phyloP scores from a whole-genome alignment of 2,329 filamentous ascomycete genomes.

The Capronia coronata region DNA sequence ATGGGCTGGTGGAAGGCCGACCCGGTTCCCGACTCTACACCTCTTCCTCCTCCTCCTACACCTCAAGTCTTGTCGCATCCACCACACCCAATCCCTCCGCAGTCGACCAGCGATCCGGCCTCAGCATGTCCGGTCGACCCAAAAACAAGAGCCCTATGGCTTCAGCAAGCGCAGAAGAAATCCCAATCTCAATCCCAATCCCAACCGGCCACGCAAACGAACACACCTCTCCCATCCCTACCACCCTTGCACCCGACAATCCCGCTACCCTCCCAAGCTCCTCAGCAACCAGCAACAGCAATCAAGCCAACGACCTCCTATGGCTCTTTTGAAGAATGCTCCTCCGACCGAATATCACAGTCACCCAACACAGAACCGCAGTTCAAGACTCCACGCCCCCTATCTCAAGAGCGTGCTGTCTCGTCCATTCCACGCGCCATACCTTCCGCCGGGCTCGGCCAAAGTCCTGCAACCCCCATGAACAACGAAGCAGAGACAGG shows the following conservation, averaged over 20 bases:
- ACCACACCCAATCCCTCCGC: conserved; percentile 12
- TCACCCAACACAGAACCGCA: conserved; percentile 17
- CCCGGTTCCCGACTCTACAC: conserved; percentile 15
- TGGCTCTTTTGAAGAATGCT: conserved; percentile 23
- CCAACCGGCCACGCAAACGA: conserved; percentile 25
- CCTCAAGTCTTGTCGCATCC: neutral
- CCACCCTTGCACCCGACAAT: conserved; percentile 21
- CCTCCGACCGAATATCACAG: conserved; percentile 29
- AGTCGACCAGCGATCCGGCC: conserved; percentile 21
- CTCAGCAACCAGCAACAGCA: neutral
- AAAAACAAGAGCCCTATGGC: conserved; percentile 80
- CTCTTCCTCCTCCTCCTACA: neutral
- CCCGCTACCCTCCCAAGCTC: conserved; percentile 1
- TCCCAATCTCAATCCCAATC: conserved; percentile 40
- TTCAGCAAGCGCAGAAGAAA: conserved; percentile 54
- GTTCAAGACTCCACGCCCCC: conserved; percentile 36
- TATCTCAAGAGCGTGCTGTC: conserved; percentile 64
- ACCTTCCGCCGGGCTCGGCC: conserved; percentile 8
- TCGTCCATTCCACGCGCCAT: conserved; percentile 69
- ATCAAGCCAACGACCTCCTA: conserved; percentile 31
- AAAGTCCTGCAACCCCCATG: conserved; percentile 41
- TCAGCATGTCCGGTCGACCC: conserved; percentile 79
- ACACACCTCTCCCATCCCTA: conserved; percentile 27
- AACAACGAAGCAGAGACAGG: conserved; percentile 77
- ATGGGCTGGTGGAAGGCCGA: conserved; percentile 31